Evolutionary conservation across 805 yeast genomes (phyloP), one percentile per base, ranked within the genome.

Genomic region (Metschnikowia noctiluminum): DNA sequence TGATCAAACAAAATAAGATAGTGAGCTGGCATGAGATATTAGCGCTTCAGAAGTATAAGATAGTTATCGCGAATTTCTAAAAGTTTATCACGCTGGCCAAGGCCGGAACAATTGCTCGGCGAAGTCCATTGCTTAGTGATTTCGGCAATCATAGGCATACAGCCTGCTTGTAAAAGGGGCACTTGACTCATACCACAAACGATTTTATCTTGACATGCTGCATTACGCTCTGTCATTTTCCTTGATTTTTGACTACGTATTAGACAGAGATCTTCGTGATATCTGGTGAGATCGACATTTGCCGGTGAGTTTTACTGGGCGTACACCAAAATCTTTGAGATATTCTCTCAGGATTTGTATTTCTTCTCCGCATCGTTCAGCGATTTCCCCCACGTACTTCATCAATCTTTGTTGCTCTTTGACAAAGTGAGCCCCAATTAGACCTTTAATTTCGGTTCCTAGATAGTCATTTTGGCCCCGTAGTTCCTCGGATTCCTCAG

Each of bases 401-500:
- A 45, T 42, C 28, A 50, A 35, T 12, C 44, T 46, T n/a, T 41
- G 32, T 14, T 45, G 43, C 36, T 50, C 50, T 16, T 30, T 40
- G 34, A 26, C 28, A 28, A 50, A 40, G 28, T 46, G 46, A 21
- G 27, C 35, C 27, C 44, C 46, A 21, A 46, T 37, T 15, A 43
- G 21, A 15, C 27, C 32, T 32, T 26, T 48, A 35, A 53, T 43
- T 16, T 53, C 55, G 7, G 41, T 26, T n/a, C 44, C 48, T 26
- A 49, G 43, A 28, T 43, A 51, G 3, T 40, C 41, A 27, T 46
- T 51, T 35, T 67, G 66, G n/a, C 49, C 51, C 26, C 52, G 52
- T 21, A 65, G 43, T 44, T 68, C 72, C 2, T 47, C 35, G 14
- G 58, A 56, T 49, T 61, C 62, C 13, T 55, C 49, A 7, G 54